Conservation (phyloP, 2,329 filamentous ascomycete species). For the Nigrospora osmanthi region DNA sequence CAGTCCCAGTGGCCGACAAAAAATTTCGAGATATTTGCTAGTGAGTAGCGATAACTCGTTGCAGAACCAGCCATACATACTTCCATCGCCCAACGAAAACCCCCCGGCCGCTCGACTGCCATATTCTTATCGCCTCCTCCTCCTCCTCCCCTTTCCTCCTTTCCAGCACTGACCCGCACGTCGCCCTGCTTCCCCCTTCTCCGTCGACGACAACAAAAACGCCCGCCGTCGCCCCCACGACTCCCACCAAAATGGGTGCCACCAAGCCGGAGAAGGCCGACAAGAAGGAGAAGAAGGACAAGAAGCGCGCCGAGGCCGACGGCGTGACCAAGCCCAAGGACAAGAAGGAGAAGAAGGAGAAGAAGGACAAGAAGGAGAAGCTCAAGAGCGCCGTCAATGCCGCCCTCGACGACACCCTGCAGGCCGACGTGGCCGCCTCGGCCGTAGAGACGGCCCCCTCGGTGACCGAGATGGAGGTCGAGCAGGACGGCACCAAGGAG, state of each 20-base stretch:
- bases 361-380: conserved; percentile 66
- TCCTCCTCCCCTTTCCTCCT: no score
- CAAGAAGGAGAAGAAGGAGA: conserved; percentile 58
- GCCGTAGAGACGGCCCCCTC: conserved; percentile 29
- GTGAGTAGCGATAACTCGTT: no score
- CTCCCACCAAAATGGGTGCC: conserved; percentile 17
- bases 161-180: no score
- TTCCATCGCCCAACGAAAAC: no score
- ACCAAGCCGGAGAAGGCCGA: conserved; percentile 30
- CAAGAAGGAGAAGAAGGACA: conserved; percentile 51
- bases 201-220: no score
- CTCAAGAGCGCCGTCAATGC: conserved; percentile 49
- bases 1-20: no score
- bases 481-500: conserved; percentile 33
- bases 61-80: no score
- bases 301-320: conserved; percentile 45
- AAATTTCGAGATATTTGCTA: no score
- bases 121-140: no score
- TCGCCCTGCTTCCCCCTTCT: no score
- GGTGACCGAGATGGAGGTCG: conserved; percentile 34
- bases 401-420: conserved; percentile 57
- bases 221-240: background rate
- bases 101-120: no score
- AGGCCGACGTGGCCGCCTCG: conserved; percentile 41
- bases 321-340: conserved; percentile 49